Evolutionary conservation across 2,329 filamentous ascomycete species (phyloP).

Genomic region (Bipolaris victoriae): DNA sequence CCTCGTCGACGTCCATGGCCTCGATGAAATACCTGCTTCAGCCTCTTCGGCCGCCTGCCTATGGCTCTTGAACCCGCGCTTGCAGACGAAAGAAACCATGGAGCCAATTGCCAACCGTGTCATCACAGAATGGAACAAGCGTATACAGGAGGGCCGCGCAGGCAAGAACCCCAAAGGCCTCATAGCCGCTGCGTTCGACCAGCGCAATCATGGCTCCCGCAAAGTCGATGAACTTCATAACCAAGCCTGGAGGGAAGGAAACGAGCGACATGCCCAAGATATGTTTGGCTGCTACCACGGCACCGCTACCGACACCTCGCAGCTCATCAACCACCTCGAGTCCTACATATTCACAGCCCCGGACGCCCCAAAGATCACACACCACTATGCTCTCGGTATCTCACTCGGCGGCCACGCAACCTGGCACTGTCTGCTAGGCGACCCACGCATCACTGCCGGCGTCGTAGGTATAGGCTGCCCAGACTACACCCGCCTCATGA

Average conservation of each 20-base stretch:
- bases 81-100: constrained; percentile 76
- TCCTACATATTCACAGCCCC: constrained; percentile 70
- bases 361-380: constrained; percentile 54
- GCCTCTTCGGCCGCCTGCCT: constrained; percentile 71
- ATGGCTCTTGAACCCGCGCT: constrained; percentile 89
- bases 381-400: constrained; percentile 79
- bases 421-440: constrained; percentile 82
- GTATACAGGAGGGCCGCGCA: constrained; percentile 39
- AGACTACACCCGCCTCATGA: constrained; percentile 82
- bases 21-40: constrained; percentile 70
- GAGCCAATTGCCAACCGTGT: constrained; percentile 71
- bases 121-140: constrained; percentile 70
- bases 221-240: constrained; percentile 72
- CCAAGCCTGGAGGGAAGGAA: constrained; percentile 78
- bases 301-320: constrained; percentile 75
- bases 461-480: constrained; percentile 87
- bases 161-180: constrained; percentile 60
- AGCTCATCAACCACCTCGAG: constrained; percentile 78
- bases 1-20: constrained; percentile 78
- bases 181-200: constrained; percentile 85
- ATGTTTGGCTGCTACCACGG: constrained; percentile 82
- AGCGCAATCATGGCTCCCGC: constrained; percentile 86
- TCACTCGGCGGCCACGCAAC: constrained; percentile 86
- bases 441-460: constrained; percentile 77
- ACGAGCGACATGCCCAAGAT: constrained; percentile 82